Evolutionary conservation across 208 protist species (phyloP).

Genomic region (Crithidia acanthocephali): DNA sequence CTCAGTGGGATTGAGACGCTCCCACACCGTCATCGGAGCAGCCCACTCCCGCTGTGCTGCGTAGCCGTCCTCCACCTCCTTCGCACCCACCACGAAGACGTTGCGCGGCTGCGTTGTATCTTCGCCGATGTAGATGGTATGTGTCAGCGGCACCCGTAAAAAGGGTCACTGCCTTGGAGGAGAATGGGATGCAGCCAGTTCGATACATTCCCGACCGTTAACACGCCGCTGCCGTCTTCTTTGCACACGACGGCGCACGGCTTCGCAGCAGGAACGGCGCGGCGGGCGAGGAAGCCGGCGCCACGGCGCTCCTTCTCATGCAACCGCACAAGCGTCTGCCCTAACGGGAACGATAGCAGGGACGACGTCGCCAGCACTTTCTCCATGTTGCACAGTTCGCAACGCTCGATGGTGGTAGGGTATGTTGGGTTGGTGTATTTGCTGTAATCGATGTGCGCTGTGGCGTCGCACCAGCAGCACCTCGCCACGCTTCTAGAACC

Average conservation of each 20-base stretch:
- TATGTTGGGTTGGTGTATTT: too few species aligned
- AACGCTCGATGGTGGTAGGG: too few species aligned
- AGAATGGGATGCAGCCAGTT: conserved; percentile 40
- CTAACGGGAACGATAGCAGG: conserved; percentile 23
- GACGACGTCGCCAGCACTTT: too few species aligned
- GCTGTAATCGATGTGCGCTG: too few species aligned
- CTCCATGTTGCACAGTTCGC: too few species aligned
- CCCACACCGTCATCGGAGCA: conserved; percentile 14
- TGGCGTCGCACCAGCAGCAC: too few species aligned
- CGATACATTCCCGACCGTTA: too few species aligned
- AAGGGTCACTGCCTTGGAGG: background rate
- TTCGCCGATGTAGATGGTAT: conserved; percentile 40
- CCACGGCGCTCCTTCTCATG: conserved; percentile 37
- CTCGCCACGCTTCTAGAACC: too few species aligned
- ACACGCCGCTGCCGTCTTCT: conserved; percentile 36
- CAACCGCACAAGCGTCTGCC: background rate
- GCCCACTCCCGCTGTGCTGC: conserved; percentile 15
- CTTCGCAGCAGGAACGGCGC: conserved; percentile 16
- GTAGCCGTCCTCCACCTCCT: conserved; percentile 18
- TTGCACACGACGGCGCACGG: conserved; percentile 39
- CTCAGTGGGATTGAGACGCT: conserved; percentile 16
- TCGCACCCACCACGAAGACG: conserved; percentile 36
- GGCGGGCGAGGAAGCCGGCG: conserved; percentile 31
- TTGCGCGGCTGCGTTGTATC: conserved; percentile 23
- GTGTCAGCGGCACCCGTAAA: conserved; percentile 23